These are phyloP conservation scores for Apiotrichum montevideense DNA, from an alignment of 1,284 basidiomycete genomes.

Conservation along the genomic window DNA sequence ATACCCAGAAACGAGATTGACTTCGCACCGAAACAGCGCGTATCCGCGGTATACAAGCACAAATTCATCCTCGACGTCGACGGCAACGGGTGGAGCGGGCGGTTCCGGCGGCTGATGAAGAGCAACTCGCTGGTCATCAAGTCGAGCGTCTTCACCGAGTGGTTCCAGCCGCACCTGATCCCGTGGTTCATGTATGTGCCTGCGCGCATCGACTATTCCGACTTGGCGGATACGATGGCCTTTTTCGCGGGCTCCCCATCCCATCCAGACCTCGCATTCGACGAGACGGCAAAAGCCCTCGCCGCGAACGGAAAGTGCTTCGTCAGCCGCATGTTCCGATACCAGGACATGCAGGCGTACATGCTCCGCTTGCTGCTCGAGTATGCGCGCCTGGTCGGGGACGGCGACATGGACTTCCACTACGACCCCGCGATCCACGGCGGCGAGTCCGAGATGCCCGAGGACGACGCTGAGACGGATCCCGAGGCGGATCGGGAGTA, in stretches of 20 bases:
- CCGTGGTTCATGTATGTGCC: conserved; percentile 48
- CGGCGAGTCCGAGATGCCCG: neutral
- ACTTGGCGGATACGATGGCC: conserved; percentile 42
- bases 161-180: conserved; percentile 45
- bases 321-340: conserved; percentile 42
- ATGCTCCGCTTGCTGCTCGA: conserved; percentile 46
- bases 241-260: conserved; percentile 44
- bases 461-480: neutral
- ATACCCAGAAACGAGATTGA: conserved; percentile 30
- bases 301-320: conserved; percentile 46
- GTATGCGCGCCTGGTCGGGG: conserved; percentile 29
- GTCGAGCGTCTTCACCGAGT: conserved; percentile 45
- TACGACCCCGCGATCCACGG: conserved; percentile 8
- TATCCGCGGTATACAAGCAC: conserved; percentile 36
- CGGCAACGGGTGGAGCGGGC: conserved; percentile 49
- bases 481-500: too few relatives aligned
- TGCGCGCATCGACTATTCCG: conserved; percentile 43
- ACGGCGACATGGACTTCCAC: conserved; percentile 13
- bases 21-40: conserved; percentile 29
- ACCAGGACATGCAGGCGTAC: conserved; percentile 45
- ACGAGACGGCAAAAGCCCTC: conserved; percentile 44
- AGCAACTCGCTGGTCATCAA: conserved; percentile 50
- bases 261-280: conserved; percentile 39
- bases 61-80: conserved; percentile 51
- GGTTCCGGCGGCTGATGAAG: conserved; percentile 44